These are phyloP conservation scores for Mallotus nudiflorus DNA, from an alignment of 345 rosid species.

Conservation along the genomic window DNA sequence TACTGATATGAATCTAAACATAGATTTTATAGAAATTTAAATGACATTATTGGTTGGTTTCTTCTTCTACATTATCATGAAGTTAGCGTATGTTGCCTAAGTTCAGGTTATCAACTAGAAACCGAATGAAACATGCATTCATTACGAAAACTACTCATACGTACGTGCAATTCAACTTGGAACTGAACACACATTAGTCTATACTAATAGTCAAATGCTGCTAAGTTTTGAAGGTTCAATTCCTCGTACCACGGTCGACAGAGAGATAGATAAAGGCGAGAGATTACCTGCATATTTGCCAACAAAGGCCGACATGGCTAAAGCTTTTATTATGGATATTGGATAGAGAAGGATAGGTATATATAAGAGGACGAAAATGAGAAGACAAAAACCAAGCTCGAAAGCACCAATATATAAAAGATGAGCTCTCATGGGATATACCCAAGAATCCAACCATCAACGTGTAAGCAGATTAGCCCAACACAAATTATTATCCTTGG, in stretches of 20 bases:
- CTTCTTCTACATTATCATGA: no score
- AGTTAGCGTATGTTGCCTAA: no score
- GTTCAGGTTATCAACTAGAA: no score
- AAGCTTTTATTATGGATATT: neutral
- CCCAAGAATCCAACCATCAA: conserved; percentile 37
- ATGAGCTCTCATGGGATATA: conserved; percentile 42
- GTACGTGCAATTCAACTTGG: no score
- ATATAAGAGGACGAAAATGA: conserved; percentile 36
- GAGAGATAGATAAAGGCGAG: neutral
- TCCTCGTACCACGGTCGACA: no score
- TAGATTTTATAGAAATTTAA: no score
- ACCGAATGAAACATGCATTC: no score
- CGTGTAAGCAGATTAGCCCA: conserved; percentile 57
- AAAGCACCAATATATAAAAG: conserved; percentile 35
- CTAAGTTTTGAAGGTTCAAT: no score
- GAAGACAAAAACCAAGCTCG: conserved; percentile 32
- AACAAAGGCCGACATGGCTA: conserved; percentile 80
- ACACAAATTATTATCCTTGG: conserved; percentile 61
- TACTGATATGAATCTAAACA: neutral
- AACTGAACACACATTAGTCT: no score
- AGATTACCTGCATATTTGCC: conserved; percentile 83
- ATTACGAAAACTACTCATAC: no score
- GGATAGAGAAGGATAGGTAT: conserved; percentile 19
- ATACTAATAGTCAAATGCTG: no score
- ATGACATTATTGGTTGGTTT: no score